phyloP scores from a whole-genome alignment of 257 asterid genomes.

The Paulownia fortunei region DNA sequence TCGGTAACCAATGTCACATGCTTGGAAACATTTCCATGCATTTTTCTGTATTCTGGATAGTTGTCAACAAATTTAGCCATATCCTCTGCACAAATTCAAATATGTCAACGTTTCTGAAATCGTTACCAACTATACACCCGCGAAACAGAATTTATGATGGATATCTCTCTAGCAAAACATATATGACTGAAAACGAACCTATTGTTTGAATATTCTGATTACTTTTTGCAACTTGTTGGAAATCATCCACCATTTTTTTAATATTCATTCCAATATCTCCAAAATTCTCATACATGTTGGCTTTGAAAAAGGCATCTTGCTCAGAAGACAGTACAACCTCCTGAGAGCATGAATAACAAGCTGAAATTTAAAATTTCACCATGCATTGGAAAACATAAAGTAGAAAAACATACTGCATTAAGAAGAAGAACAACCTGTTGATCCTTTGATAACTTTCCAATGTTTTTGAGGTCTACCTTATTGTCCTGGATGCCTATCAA shows the following conservation, averaged over 20 bases:
- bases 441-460: constrained; percentile 75
- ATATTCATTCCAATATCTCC: constrained; percentile 99
- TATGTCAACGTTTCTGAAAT: constrained; percentile 30
- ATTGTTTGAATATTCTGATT: constrained; percentile 97
- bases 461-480: constrained; percentile 78
- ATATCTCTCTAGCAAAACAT: constrained; percentile 15
- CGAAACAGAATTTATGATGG: constrained; percentile 3
- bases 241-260: constrained; percentile 92
- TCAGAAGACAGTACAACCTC: constrained; percentile 96
- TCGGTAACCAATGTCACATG: constrained; percentile 97
- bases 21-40: constrained; percentile 98
- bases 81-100: constrained; percentile 74
- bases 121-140: constrained; percentile 17
- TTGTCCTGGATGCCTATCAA: constrained; percentile 94
- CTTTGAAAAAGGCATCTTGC: constrained; percentile 94
- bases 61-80: constrained; percentile 99
- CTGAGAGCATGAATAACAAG: constrained; percentile 46
- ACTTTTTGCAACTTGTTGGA: constrained; percentile 92
- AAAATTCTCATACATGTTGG: constrained; percentile 90
- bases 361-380: constrained; percentile 30
- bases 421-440: constrained; percentile 68
- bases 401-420: constrained; percentile 13
- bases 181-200: constrained; percentile 62
- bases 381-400: constrained; percentile 22
- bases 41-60: constrained; percentile 93